A percentile compares a stretch with the other conserved stretches of the same genome.
These are phyloP conservation scores for Trebouxia sp. DNA, from an alignment of 139 green algal species.

Conservation along the genomic window DNA sequence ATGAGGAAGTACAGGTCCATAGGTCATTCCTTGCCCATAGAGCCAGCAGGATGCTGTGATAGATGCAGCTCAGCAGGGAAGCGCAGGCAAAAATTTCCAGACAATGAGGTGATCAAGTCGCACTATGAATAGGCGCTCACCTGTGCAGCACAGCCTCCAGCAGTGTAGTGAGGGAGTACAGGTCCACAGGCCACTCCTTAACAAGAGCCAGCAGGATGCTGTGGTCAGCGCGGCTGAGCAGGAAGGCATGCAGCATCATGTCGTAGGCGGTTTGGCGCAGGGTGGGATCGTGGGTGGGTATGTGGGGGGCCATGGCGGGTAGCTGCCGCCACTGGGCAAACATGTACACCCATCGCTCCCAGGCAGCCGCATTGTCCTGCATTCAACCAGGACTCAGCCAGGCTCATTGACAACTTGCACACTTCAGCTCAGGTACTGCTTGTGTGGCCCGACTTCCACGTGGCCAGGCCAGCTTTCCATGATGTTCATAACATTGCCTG, in stretches of 20 bases:
- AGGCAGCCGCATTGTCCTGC: slow-evolving; percentile 50
- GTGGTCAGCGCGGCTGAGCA: slow-evolving; percentile 62
- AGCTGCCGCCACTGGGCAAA: slow-evolving; percentile 81
- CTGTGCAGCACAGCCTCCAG: slow-evolving; percentile 32
- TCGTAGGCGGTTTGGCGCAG: slow-evolving; percentile 80
- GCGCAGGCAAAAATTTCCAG: no score
- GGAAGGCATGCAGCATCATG: slow-evolving; percentile 73
- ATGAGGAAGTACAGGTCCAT: no score
- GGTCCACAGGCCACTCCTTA: slow-evolving; percentile 48
- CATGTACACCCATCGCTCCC: slow-evolving; percentile 75
- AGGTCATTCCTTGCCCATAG: no score
- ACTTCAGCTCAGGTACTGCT: no score
- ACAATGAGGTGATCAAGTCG: no score
- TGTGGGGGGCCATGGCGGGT: slow-evolving; percentile 65
- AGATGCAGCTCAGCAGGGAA: no score
- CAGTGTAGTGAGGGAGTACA: slow-evolving; percentile 42
- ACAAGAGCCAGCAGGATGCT: slow-evolving; percentile 62
- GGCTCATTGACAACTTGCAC: no score
- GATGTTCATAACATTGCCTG: no score
- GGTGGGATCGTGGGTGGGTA: slow-evolving; percentile 73
- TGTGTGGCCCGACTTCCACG: no score
- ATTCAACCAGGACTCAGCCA: no score
- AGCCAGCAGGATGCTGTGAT: no score
- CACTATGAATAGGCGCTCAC: not conserved
- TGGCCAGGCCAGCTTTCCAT: no score